Percentiles rank a stretch among this genome's conserved stretches.
Conservation (phyloP, 2,329 filamentous ascomycete genomes). For the Cryphonectria naterciae region DNA sequence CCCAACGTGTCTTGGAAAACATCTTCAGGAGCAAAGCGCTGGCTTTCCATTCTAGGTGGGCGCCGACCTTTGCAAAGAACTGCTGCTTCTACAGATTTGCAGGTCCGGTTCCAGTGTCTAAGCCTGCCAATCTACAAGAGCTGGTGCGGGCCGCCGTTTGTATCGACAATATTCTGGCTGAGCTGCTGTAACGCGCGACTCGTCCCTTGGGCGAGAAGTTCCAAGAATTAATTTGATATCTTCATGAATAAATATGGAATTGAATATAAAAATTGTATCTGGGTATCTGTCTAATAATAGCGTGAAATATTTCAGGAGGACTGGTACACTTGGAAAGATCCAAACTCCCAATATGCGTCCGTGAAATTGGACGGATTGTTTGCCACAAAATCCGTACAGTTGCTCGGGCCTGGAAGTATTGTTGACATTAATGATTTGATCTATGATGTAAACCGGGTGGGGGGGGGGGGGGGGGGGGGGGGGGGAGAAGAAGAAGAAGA, state of each 20-base stretch:
- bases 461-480: not conserved
- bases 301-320: constrained; percentile 33
- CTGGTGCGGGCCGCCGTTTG: too few species aligned
- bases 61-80: too few species aligned
- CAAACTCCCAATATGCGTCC: constrained; percentile 69
- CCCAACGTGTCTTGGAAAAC: too few species aligned
- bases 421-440: not conserved
- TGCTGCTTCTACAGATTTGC: too few species aligned
- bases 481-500: not conserved
- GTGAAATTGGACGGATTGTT: constrained; percentile 59
- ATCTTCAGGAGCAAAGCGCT: too few species aligned
- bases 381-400: constrained; percentile 61
- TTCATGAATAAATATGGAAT: not conserved
- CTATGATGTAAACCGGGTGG: not conserved
- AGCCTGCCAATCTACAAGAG: too few species aligned
- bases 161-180: too few species aligned
- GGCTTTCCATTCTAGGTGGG: too few species aligned
- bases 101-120: too few species aligned
- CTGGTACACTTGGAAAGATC: constrained; percentile 61
- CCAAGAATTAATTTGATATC: not conserved
- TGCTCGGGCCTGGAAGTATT: constrained; percentile 49
- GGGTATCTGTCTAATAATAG: not conserved
- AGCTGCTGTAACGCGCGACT: not conserved
- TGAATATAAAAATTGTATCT: not conserved
- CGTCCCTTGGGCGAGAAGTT: not conserved